Evolutionary conservation across 768 basidiomycete species (phyloP).

Genomic region (Fomitopsis pulvina): DNA sequence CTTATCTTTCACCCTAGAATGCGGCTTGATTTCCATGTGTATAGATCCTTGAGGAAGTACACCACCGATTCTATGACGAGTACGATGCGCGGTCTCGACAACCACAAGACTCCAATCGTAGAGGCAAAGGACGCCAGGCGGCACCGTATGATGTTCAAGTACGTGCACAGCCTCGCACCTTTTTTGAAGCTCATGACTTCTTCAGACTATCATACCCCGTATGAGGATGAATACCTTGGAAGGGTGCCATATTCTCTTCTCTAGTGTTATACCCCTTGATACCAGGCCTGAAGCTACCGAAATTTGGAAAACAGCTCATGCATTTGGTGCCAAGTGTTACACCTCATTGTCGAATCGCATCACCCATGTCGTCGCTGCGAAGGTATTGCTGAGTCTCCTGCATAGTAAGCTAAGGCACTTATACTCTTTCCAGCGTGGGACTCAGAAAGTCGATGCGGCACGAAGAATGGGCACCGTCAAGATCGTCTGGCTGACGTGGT

Average conservation of each 20-base stretch:
- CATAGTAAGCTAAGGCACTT: constrained; percentile 3
- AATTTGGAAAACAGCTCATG: constrained; percentile 78
- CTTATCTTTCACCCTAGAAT: no score
- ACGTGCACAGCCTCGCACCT: constrained; percentile 19
- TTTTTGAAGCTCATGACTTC: not conserved
- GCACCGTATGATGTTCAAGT: constrained; percentile 72
- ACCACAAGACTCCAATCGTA: constrained; percentile 24
- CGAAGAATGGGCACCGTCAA: constrained; percentile 69
- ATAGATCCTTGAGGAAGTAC: constrained; percentile 82
- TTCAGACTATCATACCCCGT: constrained; percentile 76
- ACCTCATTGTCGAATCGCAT: constrained; percentile 57
- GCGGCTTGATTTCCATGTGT: not conserved
- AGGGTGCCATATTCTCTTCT: constrained; percentile 83
- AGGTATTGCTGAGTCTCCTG: constrained; percentile 40
- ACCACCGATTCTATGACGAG: constrained; percentile 65
- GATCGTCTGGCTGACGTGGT: constrained; percentile 88
- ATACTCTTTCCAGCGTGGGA: constrained; percentile 55
- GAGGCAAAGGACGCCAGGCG: constrained; percentile 25
- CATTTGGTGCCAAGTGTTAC: constrained; percentile 83
- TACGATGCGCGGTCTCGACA: constrained; percentile 41
- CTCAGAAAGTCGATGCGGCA: constrained; percentile 86
- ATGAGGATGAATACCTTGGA: constrained; percentile 72
- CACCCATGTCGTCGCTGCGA: constrained; percentile 91
- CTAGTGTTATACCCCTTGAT: constrained; percentile 91
- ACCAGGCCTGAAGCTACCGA: constrained; percentile 72